These are phyloP conservation scores for Jackrogersella multiformis DNA, from an alignment of 495 filamentous ascomycete genomes.

Conservation along the genomic window DNA sequence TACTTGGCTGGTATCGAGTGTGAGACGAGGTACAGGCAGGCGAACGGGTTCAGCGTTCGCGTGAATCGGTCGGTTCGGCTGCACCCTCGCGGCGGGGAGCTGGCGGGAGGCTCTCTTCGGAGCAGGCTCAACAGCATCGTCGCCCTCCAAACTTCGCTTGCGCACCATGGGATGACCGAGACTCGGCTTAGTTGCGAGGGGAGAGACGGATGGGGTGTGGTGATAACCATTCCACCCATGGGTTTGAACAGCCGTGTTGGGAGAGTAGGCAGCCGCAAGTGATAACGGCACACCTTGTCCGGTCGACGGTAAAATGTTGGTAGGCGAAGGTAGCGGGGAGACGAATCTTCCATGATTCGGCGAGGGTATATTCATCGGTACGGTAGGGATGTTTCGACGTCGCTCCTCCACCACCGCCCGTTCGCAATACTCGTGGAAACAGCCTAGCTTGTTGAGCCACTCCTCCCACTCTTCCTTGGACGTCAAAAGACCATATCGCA, in stretches of 20 bases:
- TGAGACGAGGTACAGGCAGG: constrained; percentile 54
- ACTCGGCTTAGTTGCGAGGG: constrained; percentile 61
- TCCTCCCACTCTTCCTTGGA: constrained; percentile 84
- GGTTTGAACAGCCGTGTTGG: constrained; percentile 38
- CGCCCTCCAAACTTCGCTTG: constrained; percentile 78
- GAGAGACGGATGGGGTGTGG: constrained; percentile 57
- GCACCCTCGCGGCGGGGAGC: constrained; percentile 45
- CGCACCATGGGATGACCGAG: constrained; percentile 55
- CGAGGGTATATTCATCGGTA: constrained; percentile 51
- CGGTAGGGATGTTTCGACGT: constrained; percentile 46
- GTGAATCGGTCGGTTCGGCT: constrained; percentile 50
- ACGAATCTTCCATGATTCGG: constrained; percentile 45
- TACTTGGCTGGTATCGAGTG: constrained; percentile 52
- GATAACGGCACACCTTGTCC: constrained; percentile 41
- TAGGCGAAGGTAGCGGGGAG: constrained; percentile 61
- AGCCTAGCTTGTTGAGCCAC: constrained; percentile 83
- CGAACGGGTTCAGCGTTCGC: constrained; percentile 42
- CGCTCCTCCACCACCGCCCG: constrained; percentile 57
- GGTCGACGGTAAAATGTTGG: constrained; percentile 50
- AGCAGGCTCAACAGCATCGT: constrained; percentile 67
- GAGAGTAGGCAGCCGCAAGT: constrained; percentile 46
- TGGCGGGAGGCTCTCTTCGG: constrained; percentile 65
- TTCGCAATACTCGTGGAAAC: constrained; percentile 83
- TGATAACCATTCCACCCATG: constrained; percentile 53
- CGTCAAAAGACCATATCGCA: constrained; percentile 90